Base-by-base conservation (phyloP, 2,329 filamentous ascomycete genomes). In the Ascocoryne sarcoides region DNA sequence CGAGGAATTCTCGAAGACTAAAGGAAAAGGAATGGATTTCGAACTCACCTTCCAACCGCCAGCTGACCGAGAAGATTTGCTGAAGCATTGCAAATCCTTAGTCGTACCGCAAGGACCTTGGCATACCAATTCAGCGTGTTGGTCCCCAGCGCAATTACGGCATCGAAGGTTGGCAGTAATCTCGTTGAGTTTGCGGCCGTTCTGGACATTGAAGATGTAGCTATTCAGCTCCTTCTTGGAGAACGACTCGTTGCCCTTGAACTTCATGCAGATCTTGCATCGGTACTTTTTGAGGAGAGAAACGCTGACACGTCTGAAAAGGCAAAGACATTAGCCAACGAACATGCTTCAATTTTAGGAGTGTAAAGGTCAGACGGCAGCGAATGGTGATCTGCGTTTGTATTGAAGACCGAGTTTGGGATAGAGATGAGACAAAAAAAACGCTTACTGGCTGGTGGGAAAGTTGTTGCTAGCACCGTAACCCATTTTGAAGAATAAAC, bases 21-120 rank as follows among this genome's bases (percentile, higher is more conserved):
- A n/a, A n/a, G n/a, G n/a, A n/a, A n/a, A n/a, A n/a, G n/a, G n/a
- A n/a, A n/a, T n/a, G n/a, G n/a, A n/a, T n/a, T n/a, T n/a, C n/a
- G n/a, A 12, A 40, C 43, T 40, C 44, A 59, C 67, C 45, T 64
- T 18, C 64, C 65, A 29, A 50, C 53, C 42, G 69, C 61, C 30
- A 19, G 52, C 58, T 62, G 56, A 73, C 67, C 52, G 39, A 31
- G 40, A 30, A 5, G 49, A 48, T 46, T 71, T 75, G 14, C 67
- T 64, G 47, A 75, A 78, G 0, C 60, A 59, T 4, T 69, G 65
- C 2, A 73, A 42, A 1, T 37, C 58, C 49, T 73, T 73, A 2
- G 57, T 62, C 41, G 62, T 51, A 15, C 62, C 54, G 50, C 74
- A 77, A 29, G 50, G 52, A 28, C 65, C 57, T 21, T 48, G 52